These are phyloP conservation scores for Penicillium nordicum DNA, from an alignment of 2,329 filamentous ascomycete genomes.

Conservation along the genomic window DNA sequence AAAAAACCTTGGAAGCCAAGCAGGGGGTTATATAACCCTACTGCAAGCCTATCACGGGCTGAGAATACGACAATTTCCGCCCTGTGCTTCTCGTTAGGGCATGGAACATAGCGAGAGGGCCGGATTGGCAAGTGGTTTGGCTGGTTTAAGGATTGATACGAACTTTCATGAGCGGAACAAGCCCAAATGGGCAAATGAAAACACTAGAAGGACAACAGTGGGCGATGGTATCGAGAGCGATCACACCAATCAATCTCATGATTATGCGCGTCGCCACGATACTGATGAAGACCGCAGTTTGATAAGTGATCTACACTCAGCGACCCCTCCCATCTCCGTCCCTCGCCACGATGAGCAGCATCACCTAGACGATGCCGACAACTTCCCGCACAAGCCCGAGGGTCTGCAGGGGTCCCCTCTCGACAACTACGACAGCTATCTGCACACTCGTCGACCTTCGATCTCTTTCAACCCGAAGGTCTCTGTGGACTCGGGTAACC, in stretches of 20 bases:
- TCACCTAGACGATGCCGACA: constrained; percentile 25
- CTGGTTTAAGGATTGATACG: constrained; percentile 41
- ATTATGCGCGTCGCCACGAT: constrained; percentile 34
- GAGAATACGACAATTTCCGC: constrained; percentile 11
- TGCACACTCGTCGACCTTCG: constrained; percentile 40
- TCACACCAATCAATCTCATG: constrained; percentile 35
- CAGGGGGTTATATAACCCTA: constrained; percentile 23
- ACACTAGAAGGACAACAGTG: constrained; percentile 24
- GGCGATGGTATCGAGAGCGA: constrained; percentile 39
- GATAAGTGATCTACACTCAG: constrained; percentile 40
- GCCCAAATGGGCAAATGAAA: constrained; percentile 25
- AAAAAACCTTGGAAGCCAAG: background rate
- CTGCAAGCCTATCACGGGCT: constrained; percentile 16
- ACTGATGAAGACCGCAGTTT: constrained; percentile 41
- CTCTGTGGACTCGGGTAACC: constrained; percentile 40
- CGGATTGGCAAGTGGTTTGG: constrained; percentile 23
- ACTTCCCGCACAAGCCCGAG: constrained; percentile 38
- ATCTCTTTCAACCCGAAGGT: constrained; percentile 44
- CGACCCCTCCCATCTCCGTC: constrained; percentile 46
- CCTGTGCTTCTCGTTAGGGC: constrained; percentile 28
- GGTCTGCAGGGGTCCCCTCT: constrained; percentile 38
- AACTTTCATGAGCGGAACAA: constrained; percentile 30
- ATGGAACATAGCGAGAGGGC: constrained; percentile 40
- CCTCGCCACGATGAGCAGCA: constrained; percentile 39
- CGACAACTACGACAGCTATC: constrained; percentile 44